Evolutionary conservation across 805 yeast species (phyloP), one percentile per base, ranked within the genome.

Genomic region (Candida gorgasii): DNA sequence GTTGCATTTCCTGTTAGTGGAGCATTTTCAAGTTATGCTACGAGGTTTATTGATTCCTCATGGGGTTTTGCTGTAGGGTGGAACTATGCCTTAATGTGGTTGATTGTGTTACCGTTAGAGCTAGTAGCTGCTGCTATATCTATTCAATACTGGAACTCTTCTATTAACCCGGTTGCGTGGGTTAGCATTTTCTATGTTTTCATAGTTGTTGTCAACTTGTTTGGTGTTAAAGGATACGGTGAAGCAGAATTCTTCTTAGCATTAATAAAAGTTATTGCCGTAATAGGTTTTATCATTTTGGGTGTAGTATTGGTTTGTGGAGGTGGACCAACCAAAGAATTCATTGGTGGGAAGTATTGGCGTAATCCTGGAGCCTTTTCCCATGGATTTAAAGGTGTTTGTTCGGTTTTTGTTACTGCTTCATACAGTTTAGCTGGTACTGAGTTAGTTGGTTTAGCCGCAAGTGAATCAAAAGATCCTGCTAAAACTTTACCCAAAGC

Each of bases 61-160:
- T 66, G 69, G 69, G 71, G 71, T 1, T 66, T 66, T 52, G 67
- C 72, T 4, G 62, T 64, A 7, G 72, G 71, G 33, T 63, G 67
- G 62, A 62, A 63, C 44, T 66, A 66, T 43, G 68, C 71, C 8
- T 32, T 65, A 18, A 62, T 64, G 63, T 66, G 72, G 72, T 48
- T 66, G 36, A 53, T 66, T 17, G 67, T 64, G 12, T 50, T 65
- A 24, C 70, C 72, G 2, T 52, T 64, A 26, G 72, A 66, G 48
- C 53, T 66, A 44, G 68, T 66, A 24, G 70, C 72, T 2, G 68
- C 69, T 12, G 64, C 69, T 11, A 64, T 66, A 55, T 61, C 65
- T 28, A 59, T 66, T 22, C 53, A 53, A 34, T 66, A 51, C 50
- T 66, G 70, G 70, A 61, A 63, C 40, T 45, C 57, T 13, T 28